These are phyloP conservation scores for Suhomyces kunorum DNA, from an alignment of 1,139 yeast species.

Conservation along the genomic window DNA sequence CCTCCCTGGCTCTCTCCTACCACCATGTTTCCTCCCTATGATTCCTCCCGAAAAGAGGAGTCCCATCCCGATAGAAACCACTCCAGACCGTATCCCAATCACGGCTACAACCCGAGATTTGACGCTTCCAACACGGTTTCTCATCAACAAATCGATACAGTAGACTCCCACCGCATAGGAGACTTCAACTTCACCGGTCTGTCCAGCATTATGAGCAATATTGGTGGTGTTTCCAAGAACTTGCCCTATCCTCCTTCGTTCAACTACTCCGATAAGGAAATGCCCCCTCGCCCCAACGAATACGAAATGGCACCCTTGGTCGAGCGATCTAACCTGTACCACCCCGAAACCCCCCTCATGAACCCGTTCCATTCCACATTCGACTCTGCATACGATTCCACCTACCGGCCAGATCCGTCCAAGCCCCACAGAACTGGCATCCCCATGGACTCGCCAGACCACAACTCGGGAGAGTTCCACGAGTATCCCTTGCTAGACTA, in stretches of 20 bases:
- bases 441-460: conserved; percentile 8
- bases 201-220: neutral
- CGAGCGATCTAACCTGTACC: conserved; percentile 1
- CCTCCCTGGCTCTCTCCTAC: neutral
- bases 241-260: conserved; percentile 9
- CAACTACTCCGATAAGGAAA: conserved; percentile 3
- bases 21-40: conserved; percentile 10
- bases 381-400: neutral
- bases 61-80: conserved; percentile 6
- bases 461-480: conserved; percentile 5
- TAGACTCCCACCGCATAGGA: conserved; percentile 1
- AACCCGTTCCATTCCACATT: conserved; percentile 11
- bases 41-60: neutral
- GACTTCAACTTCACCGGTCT: conserved; percentile 5
- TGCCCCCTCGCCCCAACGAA: conserved; percentile 10
- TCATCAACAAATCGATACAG: neutral
- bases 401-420: neutral
- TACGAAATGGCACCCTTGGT: conserved; percentile 8
- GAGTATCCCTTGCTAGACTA: conserved; percentile 8
- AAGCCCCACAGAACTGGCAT: conserved; percentile 3
- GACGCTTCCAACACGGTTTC: conserved; percentile 1
- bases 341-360: conserved; percentile 10
- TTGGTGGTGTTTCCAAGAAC: neutral
- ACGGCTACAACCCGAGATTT: conserved; percentile 2
- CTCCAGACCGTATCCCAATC: conserved; percentile 6